A percentile compares a stretch with the other conserved stretches of the same genome.
phyloP scores from a whole-genome alignment of 208 protist genomes.

The Porcisia deanei region DNA sequence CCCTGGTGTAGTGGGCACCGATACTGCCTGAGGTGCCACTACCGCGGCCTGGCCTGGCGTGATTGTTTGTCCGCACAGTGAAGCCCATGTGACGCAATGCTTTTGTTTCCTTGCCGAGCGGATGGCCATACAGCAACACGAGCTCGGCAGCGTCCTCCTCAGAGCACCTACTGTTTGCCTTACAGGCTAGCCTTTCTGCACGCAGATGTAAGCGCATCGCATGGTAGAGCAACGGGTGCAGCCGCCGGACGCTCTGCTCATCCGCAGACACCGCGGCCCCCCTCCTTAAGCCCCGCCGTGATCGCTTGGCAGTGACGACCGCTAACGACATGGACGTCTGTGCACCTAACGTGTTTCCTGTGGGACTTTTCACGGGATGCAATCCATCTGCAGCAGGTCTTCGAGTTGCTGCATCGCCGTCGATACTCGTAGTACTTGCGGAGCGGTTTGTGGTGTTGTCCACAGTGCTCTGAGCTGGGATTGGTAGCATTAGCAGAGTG shows the following conservation, averaged over 20 bases:
- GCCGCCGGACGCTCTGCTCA: conserved; percentile 20
- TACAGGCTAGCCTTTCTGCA: not conserved
- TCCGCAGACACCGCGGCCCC: conserved; percentile 1
- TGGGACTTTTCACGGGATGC: not conserved
- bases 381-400: not conserved
- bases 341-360: not conserved
- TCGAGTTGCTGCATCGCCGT: not conserved
- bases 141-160: conserved; percentile 8
- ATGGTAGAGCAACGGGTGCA: conserved; percentile 19
- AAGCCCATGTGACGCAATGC: conserved; percentile 31
- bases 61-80: conserved; percentile 21
- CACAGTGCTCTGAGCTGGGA: conserved; percentile 17
- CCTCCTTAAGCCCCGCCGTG: not conserved
- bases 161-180: not conserved
- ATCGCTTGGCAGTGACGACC: not conserved
- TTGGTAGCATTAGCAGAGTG: conserved; percentile 34
- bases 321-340: not conserved
- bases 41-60: conserved; percentile 12
- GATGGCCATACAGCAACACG: conserved; percentile 13
- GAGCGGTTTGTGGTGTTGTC: conserved; percentile 8
- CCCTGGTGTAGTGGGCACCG: not conserved
- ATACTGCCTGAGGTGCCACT: conserved; percentile 2
- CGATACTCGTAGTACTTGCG: not conserved
- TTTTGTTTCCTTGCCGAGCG: conserved; percentile 17
- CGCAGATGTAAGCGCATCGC: conserved; percentile 11